Conservation (phyloP, 2,329 filamentous ascomycete genomes). For the Pezicula neosporulosa region DNA sequence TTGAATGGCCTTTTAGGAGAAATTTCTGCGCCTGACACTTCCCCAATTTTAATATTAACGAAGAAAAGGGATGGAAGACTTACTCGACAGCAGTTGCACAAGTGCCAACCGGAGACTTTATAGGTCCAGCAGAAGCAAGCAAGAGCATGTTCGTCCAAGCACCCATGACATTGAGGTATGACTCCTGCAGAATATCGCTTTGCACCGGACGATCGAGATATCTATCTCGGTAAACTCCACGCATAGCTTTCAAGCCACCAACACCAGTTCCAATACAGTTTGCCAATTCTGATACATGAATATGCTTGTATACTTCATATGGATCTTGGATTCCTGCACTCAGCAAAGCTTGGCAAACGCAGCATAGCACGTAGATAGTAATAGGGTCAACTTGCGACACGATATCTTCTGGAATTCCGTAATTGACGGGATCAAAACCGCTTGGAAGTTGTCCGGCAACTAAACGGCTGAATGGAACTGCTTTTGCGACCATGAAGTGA, state of each 20-base stretch:
- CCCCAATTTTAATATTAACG: no score
- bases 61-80: no score
- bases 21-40: no score
- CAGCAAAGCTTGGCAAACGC: constrained; percentile 82
- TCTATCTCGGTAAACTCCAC: constrained; percentile 94
- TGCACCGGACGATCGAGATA: constrained; percentile 93
- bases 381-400: constrained; percentile 93
- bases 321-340: constrained; percentile 93
- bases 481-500: constrained; percentile 89
- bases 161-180: constrained; percentile 98
- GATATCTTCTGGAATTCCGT: constrained; percentile 93
- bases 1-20: no score
- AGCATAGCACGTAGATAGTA: constrained; percentile 88
- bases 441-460: constrained; percentile 94
- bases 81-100: constrained; percentile 88
- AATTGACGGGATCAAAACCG: constrained; percentile 91
- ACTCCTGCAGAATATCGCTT: constrained; percentile 96
- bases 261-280: constrained; percentile 97
- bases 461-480: constrained; percentile 86
- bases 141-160: constrained; percentile 96
- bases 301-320: constrained; percentile 98
- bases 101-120: constrained; percentile 94
- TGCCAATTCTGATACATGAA: constrained; percentile 92
- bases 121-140: constrained; percentile 74
- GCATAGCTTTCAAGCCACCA: constrained; percentile 82